These are phyloP conservation scores for Psidium friedrichsthalianum DNA, from an alignment of 345 rosid species.

Conservation along the genomic window DNA sequence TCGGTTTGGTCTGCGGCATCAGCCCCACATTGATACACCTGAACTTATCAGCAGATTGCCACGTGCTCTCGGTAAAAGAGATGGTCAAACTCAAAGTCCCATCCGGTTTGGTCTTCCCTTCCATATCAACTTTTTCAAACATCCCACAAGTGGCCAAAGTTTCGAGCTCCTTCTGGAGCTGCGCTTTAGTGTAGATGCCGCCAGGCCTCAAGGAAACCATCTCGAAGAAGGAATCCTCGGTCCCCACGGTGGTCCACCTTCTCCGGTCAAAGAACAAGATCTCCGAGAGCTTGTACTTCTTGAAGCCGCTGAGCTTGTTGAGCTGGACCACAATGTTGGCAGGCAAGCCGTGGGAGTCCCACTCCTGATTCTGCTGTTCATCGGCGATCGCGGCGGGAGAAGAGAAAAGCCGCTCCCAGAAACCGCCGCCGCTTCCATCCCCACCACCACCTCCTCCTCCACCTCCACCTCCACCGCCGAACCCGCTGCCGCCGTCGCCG, in stretches of 20 bases:
- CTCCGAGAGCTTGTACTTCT: conserved; percentile 76
- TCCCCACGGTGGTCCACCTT: conserved; percentile 43
- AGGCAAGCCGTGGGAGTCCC: conserved; percentile 90
- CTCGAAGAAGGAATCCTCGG: conserved; percentile 91
- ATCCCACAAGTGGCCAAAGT: conserved; percentile 89
- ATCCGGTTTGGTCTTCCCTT: conserved; percentile 70
- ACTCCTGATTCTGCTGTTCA: conserved; percentile 54
- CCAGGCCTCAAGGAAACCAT: conserved; percentile 87
- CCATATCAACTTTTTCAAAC: conserved; percentile 95
- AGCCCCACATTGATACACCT: conserved; percentile 86
- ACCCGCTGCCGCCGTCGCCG: conserved; percentile 19
- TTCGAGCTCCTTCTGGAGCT: conserved; percentile 82
- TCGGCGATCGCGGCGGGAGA: conserved; percentile 64
- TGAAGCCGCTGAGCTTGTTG: conserved; percentile 76
- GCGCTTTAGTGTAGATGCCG: conserved; percentile 75
- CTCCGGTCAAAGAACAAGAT: conserved; percentile 67
- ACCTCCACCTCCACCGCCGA: conserved; percentile 32
- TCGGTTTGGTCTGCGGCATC: conserved; percentile 70
- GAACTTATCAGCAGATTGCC: conserved; percentile 85
- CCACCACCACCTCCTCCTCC: conserved; percentile 43
- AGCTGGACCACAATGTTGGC: conserved; percentile 76
- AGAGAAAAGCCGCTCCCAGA: conserved; percentile 46
- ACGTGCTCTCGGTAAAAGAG: conserved; percentile 78
- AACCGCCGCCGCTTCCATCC: conserved; percentile 27
- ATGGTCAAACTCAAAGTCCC: conserved; percentile 61